phyloP scores from a whole-genome alignment of 768 basidiomycete species.

The Tephrocybe sp. region DNA sequence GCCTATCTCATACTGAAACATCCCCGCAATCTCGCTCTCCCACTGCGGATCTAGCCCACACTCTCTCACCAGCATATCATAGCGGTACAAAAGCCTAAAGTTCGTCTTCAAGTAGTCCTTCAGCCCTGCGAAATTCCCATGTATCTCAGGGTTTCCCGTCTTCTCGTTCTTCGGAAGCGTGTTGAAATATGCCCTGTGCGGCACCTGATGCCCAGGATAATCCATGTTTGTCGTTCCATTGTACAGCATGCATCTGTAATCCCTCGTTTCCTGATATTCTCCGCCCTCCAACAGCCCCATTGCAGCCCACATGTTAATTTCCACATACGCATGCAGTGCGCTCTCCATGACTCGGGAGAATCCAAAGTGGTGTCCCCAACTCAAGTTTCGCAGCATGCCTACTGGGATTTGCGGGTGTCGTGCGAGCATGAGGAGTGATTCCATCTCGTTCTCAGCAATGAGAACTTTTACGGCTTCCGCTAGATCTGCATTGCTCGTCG shows the following conservation, averaged over 20 bases:
- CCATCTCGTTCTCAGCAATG: not conserved
- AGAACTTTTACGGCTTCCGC: not conserved
- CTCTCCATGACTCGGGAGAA: constrained; percentile 29
- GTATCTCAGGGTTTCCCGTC: constrained; percentile 12
- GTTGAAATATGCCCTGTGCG: constrained; percentile 27
- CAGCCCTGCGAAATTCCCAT: constrained; percentile 22
- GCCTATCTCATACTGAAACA: too few species aligned
- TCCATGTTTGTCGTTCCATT: constrained; percentile 21
- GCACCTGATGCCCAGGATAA: constrained; percentile 31
- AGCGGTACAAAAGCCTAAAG: constrained; percentile 36
- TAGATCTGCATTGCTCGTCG: not conserved
- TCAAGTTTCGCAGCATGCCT: constrained; percentile 20
- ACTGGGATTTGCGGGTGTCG: not conserved
- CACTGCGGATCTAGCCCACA: too few species aligned
- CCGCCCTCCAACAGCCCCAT: constrained; percentile 25
- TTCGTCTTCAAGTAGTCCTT: constrained; percentile 34
- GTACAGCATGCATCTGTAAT: constrained; percentile 20
- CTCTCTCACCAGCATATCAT: constrained; percentile 35
- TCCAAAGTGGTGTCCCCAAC: constrained; percentile 35
- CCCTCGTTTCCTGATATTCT: constrained; percentile 21
- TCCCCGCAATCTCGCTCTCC: too few species aligned
- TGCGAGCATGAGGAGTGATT: constrained; percentile 1
- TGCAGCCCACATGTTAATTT: constrained; percentile 35
- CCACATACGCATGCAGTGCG: constrained; percentile 32
- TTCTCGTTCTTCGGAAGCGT: constrained; percentile 4